Evolutionary conservation across 805 yeast genomes (phyloP), one percentile per base, ranked within the genome.

Genomic region (Barnettozyma californica): DNA sequence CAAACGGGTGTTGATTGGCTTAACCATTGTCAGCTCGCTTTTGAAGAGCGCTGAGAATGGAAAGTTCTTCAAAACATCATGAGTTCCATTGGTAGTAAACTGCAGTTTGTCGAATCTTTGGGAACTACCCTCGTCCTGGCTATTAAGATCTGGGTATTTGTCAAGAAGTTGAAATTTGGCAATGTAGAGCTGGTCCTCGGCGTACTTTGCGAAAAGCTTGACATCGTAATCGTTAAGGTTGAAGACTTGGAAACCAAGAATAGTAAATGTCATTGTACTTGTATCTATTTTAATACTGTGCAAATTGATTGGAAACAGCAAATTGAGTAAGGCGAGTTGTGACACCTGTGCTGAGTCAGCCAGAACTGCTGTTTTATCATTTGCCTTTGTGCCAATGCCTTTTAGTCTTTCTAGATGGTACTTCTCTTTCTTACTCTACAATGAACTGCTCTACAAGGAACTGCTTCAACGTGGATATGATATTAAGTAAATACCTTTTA

Each of bases 201-300:
- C 54, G 20, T 47, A 52, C 3, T 46, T 42, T 7, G 58, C 31
- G 44, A 57, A 56, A 16, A 59, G 45, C 31, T 56, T 59, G 45
- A 54, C 57, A 21, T 52, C 59, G 43, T 57, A 59, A 46, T 59
- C 62, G 47, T 59, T 59, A 18, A 59, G 49, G 38, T 58, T 58
- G 50, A 53, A 52, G 21, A 58, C 51, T 46, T 53, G 60, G 51
- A 58, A 58, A 2, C 55, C 60, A 11, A 53, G 33, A 13, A 55
- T 51, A 5, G 55, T 53, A 44, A 47, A 55, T 1, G 55, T 20
- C 60, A 54, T 54, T 11, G 33, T 29, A 13, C 8, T 29, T 11
- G n/a, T 13, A 29, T 9, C 33, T 8, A 13, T 5, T 27, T 29
- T 27, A 27, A 27, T 27, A 27, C 31, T 27, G 31, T 27, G 31